A percentile compares a stretch with the other conserved stretches of the same genome.
Conservation (phyloP, 2,329 filamentous ascomycete genomes). For the Pseudodiploospora longispora region DNA sequence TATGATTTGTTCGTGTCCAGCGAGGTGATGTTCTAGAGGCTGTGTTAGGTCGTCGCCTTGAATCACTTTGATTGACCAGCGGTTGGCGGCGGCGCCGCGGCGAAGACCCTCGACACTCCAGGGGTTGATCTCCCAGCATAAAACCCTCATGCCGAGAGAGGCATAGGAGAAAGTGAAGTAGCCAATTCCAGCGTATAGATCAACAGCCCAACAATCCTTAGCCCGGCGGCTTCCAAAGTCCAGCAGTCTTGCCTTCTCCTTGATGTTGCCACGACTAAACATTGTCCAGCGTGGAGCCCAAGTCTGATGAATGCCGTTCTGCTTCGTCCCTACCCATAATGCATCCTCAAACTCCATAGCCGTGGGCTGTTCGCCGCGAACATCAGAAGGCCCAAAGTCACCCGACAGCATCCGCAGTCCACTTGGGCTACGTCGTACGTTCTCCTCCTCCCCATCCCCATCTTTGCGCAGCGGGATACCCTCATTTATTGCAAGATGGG, state of each 20-base stretch:
- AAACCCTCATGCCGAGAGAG: slow-evolving; percentile 59
- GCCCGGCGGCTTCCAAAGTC: slow-evolving; percentile 30
- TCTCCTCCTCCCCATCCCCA: slow-evolving; percentile 36
- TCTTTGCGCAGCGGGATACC: slow-evolving; percentile 45
- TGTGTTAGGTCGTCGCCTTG: slow-evolving; percentile 28
- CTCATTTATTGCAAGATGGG: slow-evolving; percentile 53
- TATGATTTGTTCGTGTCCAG: slow-evolving; percentile 47
- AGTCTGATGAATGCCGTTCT: slow-evolving; percentile 72
- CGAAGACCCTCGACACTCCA: slow-evolving; percentile 79
- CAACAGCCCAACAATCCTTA: slow-evolving; percentile 49
- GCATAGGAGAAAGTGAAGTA: slow-evolving; percentile 88
- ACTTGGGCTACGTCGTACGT: slow-evolving; percentile 65
- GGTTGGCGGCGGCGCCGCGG: slow-evolving; percentile 63
- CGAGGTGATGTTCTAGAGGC: slow-evolving; percentile 29
- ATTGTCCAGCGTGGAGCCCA: slow-evolving; percentile 91
- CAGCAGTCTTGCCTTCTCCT: slow-evolving; percentile 75
- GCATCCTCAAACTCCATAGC: slow-evolving; percentile 53
- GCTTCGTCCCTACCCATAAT: slow-evolving; percentile 71
- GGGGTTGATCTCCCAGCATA: slow-evolving; percentile 87
- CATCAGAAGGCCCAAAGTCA: slow-evolving; percentile 55
- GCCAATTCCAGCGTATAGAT: slow-evolving; percentile 87
- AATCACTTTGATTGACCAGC: slow-evolving; percentile 54
- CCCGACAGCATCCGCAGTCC: slow-evolving; percentile 64
- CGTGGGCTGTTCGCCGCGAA: slow-evolving; percentile 20
- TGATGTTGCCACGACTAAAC: slow-evolving; percentile 87